Conservation (phyloP, 208 protist species). For the Leishmania gerbilli region DNA sequence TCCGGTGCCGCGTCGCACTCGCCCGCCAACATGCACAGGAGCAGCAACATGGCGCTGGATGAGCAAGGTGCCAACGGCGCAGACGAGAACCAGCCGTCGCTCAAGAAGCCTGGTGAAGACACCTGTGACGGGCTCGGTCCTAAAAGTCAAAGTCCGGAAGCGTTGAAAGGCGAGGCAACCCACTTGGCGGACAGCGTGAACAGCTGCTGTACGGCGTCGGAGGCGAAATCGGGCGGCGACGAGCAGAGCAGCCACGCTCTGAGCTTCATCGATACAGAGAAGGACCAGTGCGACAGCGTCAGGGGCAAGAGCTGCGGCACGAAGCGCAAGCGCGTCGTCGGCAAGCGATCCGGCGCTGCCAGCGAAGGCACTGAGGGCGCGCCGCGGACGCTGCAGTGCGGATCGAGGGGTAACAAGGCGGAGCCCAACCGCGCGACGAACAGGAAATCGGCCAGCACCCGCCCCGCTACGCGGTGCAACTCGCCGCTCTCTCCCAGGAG, state of each 20-base stretch:
- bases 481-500: constrained; percentile 3
- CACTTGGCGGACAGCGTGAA: constrained; percentile 11
- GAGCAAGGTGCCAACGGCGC: background rate
- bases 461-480: constrained; percentile 11
- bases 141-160: constrained; percentile 11
- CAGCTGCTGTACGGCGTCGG: background rate
- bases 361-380: background rate
- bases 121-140: background rate
- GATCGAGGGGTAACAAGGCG: background rate
- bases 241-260: background rate
- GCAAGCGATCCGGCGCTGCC: background rate
- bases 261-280: background rate
- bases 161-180: constrained; percentile 10
- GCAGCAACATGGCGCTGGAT: constrained; percentile 1
- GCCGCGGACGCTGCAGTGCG: background rate
- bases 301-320: background rate
- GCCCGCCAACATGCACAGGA: background rate
- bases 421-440: background rate
- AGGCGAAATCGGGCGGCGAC: background rate
- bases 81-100: background rate
- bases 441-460: background rate
- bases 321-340: background rate
- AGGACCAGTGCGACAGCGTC: background rate
- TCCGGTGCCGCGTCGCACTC: constrained; percentile 1
- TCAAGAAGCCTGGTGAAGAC: background rate